Percentiles rank a stretch among this genome's conserved stretches.
phyloP scores from a whole-genome alignment of 73 alveolate genomes.

The Paramecium biaurelia region DNA sequence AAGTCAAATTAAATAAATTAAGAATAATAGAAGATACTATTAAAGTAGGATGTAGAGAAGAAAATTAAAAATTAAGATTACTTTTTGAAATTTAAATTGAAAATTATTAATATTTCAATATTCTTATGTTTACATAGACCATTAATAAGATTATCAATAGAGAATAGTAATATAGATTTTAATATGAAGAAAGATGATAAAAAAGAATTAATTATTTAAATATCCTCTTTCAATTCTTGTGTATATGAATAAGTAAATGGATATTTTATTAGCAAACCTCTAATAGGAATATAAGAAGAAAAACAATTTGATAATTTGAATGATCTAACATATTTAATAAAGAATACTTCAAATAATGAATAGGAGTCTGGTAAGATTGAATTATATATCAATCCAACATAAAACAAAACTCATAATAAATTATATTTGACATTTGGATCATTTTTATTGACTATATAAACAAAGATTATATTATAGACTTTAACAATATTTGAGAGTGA shows the following conservation, averaged over 20 bases:
- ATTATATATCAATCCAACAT: not conserved
- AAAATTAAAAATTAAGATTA: not conserved
- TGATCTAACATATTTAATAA: not conserved
- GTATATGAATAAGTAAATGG: slow-evolving; percentile 8
- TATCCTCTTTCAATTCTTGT: not conserved
- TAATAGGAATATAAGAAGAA: not conserved
- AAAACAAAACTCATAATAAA: not conserved
- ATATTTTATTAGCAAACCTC: not conserved
- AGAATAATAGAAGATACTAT: not conserved
- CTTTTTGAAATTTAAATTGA: not conserved
- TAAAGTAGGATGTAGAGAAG: not conserved
- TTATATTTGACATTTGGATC: not conserved
- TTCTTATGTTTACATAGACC: not conserved
- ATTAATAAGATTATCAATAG: not conserved
- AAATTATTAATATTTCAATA: not conserved
- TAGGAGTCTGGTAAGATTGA: not conserved
- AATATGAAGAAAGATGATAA: not conserved
- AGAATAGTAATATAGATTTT: not conserved
- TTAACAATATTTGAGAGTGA: not conserved
- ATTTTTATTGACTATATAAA: not conserved
- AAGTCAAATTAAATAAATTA: not conserved
- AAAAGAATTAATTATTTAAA: not conserved
- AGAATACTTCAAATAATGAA: not conserved
- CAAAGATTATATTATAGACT: not conserved
- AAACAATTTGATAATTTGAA: not conserved